Evolutionary conservation across 257 asterid species (phyloP).

Genomic region (Capsicum baccatum): DNA sequence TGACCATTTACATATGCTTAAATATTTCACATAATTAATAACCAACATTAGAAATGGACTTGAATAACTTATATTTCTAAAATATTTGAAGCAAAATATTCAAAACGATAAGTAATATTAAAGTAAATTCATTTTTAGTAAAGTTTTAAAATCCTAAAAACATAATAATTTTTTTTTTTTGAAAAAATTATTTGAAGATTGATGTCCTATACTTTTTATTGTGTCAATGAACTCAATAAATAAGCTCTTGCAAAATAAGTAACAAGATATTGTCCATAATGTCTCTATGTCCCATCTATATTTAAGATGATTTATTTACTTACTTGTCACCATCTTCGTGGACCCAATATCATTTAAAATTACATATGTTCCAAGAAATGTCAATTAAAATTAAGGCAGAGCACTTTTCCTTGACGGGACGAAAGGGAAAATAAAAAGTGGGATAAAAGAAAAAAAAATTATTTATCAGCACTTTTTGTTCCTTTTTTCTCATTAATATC

Average conservation of each 20-base stretch:
- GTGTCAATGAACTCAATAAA: background rate
- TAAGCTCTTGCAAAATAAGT: background rate
- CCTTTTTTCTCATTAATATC: background rate
- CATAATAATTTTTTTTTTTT: background rate
- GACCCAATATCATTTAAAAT: constrained; percentile 8
- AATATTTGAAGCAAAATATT: background rate
- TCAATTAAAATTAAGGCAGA: background rate
- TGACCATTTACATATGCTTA: too few relatives aligned
- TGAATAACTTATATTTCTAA: too few relatives aligned
- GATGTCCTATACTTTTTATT: background rate
- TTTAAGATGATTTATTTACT: background rate
- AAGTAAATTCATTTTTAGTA: background rate
- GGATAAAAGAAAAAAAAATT: background rate
- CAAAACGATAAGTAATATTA: background rate
- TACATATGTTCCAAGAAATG: background rate
- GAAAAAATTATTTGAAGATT: background rate
- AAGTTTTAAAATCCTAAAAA: too few relatives aligned
- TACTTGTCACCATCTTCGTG: background rate
- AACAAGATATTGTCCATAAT: background rate
- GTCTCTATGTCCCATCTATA: background rate
- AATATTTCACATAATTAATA: too few relatives aligned
- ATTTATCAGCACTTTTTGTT: background rate
- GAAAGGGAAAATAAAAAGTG: background rate
- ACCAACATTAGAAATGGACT: too few relatives aligned
- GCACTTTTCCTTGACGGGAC: constrained; percentile 3